Evolutionary conservation across 345 rosid species (phyloP).

Genomic region (Eucalyptus victrix): DNA sequence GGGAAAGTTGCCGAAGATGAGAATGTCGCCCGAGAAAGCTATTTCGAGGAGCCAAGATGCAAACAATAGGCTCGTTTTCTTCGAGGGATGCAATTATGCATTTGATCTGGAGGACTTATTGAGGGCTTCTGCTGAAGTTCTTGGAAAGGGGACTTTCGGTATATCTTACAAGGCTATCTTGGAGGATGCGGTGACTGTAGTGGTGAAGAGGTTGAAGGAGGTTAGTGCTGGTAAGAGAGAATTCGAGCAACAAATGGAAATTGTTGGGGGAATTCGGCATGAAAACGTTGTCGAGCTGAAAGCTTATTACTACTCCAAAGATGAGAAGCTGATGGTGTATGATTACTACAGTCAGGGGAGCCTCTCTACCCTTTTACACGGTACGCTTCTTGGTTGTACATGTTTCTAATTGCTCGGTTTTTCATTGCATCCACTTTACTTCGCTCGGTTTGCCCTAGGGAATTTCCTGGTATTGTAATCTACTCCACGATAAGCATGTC

Average conservation of each 20-base stretch:
- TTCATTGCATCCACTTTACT: background rate
- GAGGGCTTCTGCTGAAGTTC: conserved; percentile 97
- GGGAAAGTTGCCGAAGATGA: conserved; percentile 51
- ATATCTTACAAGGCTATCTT: conserved; percentile 75
- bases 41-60: conserved; percentile 72
- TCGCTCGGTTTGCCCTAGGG: background rate
- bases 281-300: conserved; percentile 72
- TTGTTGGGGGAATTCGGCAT: conserved; percentile 66
- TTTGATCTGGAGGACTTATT: conserved; percentile 94
- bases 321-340: conserved; percentile 78
- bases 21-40: conserved; percentile 78
- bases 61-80: conserved; percentile 74
- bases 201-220: conserved; percentile 82
- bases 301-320: conserved; percentile 88
- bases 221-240: conserved; percentile 71
- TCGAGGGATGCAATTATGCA: conserved; percentile 82
- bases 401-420: background rate
- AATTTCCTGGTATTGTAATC: background rate
- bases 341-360: conserved; percentile 62
- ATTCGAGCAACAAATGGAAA: conserved; percentile 93
- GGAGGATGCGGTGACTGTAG: conserved; percentile 71
- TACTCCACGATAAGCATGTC: background rate
- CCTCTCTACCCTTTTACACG: conserved; percentile 59
- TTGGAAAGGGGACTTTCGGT: conserved; percentile 95
- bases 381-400: conserved; percentile 20